Evolutionary conservation across 164 flowering plant species (phyloP), one percentile per base, ranked within the genome.

Genomic region (Nymphaea colorata): DNA sequence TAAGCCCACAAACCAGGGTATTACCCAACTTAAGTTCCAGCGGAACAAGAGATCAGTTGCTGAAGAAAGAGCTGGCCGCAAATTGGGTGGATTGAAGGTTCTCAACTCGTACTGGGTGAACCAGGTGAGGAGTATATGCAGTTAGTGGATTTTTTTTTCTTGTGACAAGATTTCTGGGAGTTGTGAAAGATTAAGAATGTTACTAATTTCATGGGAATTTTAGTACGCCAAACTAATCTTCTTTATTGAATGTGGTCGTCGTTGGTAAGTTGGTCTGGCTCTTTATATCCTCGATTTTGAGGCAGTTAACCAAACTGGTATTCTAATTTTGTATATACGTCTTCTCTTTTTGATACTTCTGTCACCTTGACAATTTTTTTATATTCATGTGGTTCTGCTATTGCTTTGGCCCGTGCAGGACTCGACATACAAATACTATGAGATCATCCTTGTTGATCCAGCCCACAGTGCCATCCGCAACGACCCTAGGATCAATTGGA

Each of bases 51-150:
- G 86, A 72, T 85, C 91, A 14, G 88, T 85, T 62, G 91, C 91
- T 0, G 91, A 86, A 78, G 91, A 86, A 71, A 84, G 95, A 63
- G 95, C 95, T 67, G 95, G 91, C 0, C 74, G 90, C 17, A 87
- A 85, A 70, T 72, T 89, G 71, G 91, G 85, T 66, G 95, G 91
- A 53, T 84, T 89, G 44, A 85, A 85, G 80, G 91, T 89, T 62
- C 82, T 89, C 62, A 87, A 87, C 70, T 89, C 95, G 4, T 89
- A 89, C 82, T 89, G 91, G 90, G 65, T 89, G 71, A 89, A 89
- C 59, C 86, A 87, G 95, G 95, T 87, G 45, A 66, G 76, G 5
- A 15, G 14, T 8, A 51, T 51, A 51, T 15, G 12, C 55, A 10
- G 12, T 51, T 51, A 51, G 15, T 51, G 57, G 14, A 51, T 15